phyloP scores from a whole-genome alignment of 176 grass and related monocot genomes.

The Hordeum marinum region DNA sequence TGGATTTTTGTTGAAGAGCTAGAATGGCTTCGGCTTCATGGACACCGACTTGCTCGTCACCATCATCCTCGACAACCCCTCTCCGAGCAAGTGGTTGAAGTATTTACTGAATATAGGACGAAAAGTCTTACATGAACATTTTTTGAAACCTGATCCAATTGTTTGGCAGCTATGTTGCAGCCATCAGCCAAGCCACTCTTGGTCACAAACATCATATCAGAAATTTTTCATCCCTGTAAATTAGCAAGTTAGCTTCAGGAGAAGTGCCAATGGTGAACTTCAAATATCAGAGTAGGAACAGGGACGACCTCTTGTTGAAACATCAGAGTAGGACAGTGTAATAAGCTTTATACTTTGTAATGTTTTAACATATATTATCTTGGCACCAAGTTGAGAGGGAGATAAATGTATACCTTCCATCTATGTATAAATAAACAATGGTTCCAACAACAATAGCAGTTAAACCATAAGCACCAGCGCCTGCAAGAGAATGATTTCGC shows the following conservation, averaged over 20 bases:
- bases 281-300: too few relatives aligned
- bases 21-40: constrained; percentile 37
- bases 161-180: constrained; percentile 58
- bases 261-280: background rate
- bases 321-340: background rate
- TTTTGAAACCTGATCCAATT: constrained; percentile 82
- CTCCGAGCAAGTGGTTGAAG: too few relatives aligned
- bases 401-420: too few relatives aligned
- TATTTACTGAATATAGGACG: background rate
- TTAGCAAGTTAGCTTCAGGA: constrained; percentile 17
- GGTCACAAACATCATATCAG: constrained; percentile 96
- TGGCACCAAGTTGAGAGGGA: too few relatives aligned
- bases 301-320: background rate
- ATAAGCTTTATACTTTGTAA: too few relatives aligned
- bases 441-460: too few relatives aligned
- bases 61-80: too few relatives aligned
- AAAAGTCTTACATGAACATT: constrained; percentile 62
- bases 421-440: too few relatives aligned
- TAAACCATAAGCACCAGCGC: too few relatives aligned
- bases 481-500: too few relatives aligned
- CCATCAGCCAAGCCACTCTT: constrained; percentile 71
- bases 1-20: constrained; percentile 78
- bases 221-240: constrained; percentile 80
- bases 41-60: too few relatives aligned
- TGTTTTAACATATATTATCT: too few relatives aligned